Evolutionary conservation across 352 stramenopile genomes (phyloP).

Genomic region (Phytophthora pistaciae): DNA sequence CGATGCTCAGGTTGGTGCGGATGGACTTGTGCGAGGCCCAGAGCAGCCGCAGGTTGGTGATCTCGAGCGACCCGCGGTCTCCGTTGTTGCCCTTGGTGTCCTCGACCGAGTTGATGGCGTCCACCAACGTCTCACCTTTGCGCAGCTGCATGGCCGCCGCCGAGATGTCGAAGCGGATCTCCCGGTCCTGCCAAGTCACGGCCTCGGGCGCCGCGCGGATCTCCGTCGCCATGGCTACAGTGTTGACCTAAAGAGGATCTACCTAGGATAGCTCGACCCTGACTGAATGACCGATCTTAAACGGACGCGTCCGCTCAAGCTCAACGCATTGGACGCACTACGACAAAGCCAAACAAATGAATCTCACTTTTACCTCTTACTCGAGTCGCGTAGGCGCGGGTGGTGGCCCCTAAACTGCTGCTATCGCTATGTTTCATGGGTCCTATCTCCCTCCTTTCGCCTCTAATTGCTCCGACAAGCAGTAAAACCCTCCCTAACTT

Average conservation of each 20-base stretch:
- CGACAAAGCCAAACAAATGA: slow-evolving; percentile 19
- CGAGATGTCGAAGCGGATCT: slow-evolving; percentile 92
- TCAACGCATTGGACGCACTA: not conserved
- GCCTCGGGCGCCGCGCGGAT: slow-evolving; percentile 64
- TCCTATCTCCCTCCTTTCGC: not conserved
- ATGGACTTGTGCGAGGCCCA: slow-evolving; percentile 92
- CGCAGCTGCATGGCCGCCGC: slow-evolving; percentile 68
- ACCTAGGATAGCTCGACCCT: not conserved
- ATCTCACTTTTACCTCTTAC: slow-evolving; percentile 32
- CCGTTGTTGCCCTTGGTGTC: slow-evolving; percentile 97
- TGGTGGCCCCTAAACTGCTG: slow-evolving; percentile 18
- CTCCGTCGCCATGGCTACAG: slow-evolving; percentile 45
- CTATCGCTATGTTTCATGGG: slow-evolving; percentile 16
- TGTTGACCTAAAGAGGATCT: not conserved
- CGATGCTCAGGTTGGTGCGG: slow-evolving; percentile 89
- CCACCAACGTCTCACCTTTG: slow-evolving; percentile 86
- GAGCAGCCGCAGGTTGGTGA: slow-evolving; percentile 93
- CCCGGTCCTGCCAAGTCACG: slow-evolving; percentile 90
- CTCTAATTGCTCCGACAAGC: not conserved
- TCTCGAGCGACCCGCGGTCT: slow-evolving; percentile 86
- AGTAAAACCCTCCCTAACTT: slow-evolving; percentile 15
- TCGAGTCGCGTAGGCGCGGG: slow-evolving; percentile 7
- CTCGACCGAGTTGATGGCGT: slow-evolving; percentile 95
- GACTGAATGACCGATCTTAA: slow-evolving; percentile 4
- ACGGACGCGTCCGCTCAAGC: slow-evolving; percentile 17